Base-by-base conservation (phyloP, 2,329 filamentous ascomycete species). In the Claviceps digitariae region DNA sequence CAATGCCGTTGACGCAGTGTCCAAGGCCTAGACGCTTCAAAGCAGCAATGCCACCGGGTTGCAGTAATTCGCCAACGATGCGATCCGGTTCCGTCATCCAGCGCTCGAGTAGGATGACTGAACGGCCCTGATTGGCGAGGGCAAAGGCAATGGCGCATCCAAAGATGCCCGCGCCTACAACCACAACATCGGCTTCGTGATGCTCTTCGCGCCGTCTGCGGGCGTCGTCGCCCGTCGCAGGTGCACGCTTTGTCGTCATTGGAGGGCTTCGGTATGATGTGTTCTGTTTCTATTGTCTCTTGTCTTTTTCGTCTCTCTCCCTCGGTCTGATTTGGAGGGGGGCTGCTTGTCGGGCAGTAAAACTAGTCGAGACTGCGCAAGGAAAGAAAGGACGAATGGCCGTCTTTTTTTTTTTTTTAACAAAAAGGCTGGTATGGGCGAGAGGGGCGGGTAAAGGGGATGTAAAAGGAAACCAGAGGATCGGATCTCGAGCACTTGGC, bases 11-110 rank as follows among this genome's bases (percentile, higher is more conserved):
- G 55, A 97, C 72, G 65, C 89, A 95, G 62, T 90, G 81, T 52
- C 74, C 76, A 58, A 98, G 71, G 2, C 93, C 93, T 50, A 98
- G 74, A 65, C 87, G 82, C 63, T 83, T 78, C 62, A 98, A 75
- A 8, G 93, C 87, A 51, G 81, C 75, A 36, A 95, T 83, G 50
- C 93, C 93, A 50, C 93, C 93, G 0, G 93, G 93, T 70, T 98
- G 93, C 61, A 98, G 74, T 58, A 98, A 73, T 72, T 98, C 93
- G 61, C 93, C 93, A 48, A 98, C 90, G 60, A 98, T 98, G 58
- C 93, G 83, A 72, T 97, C 86, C 21, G 93, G 93, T 73, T 97
- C 86, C 69, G 89, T 89, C 70, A 97, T 75, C 71, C 83, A 94
- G 63, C 81, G 81, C 73, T 98, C 93, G 50, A 98, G 80, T 51